A percentile compares a stretch with the other conserved stretches of the same genome.
phyloP scores from a whole-genome alignment of 73 alveolate genomes.

The Paramecium bursaria region DNA sequence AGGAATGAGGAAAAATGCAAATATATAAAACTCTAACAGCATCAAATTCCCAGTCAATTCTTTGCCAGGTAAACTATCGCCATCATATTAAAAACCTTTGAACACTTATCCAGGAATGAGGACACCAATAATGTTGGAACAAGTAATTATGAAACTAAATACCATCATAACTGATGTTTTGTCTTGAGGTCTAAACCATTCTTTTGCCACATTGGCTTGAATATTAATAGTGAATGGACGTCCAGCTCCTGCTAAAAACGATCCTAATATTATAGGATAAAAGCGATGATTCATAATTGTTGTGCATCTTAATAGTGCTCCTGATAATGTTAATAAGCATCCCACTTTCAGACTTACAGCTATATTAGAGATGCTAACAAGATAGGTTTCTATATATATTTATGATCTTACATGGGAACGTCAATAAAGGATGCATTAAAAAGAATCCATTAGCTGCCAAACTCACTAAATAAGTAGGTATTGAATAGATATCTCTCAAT shows the following conservation, averaged over 20 bases:
- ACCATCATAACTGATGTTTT: slow-evolving; percentile 55
- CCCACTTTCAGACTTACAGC: slow-evolving; percentile 49
- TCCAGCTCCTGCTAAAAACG: slow-evolving; percentile 52
- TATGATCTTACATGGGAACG: slow-evolving; percentile 22
- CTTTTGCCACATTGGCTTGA: slow-evolving; percentile 59
- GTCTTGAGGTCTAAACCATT: slow-evolving; percentile 58
- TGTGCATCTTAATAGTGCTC: slow-evolving; percentile 12
- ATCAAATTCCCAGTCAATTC: slow-evolving; percentile 6
- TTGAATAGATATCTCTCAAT: not conserved
- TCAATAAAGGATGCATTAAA: slow-evolving; percentile 33
- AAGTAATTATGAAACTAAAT: slow-evolving; percentile 27
- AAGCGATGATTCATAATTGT: slow-evolving; percentile 6
- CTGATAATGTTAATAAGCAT: slow-evolving; percentile 30
- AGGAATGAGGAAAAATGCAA: slow-evolving; percentile 31
- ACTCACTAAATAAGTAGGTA: slow-evolving; percentile 29
- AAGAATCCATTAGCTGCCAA: slow-evolving; percentile 57
- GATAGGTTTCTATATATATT: slow-evolving; percentile 15
- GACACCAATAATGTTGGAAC: slow-evolving; percentile 56
- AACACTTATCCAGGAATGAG: slow-evolving; percentile 44
- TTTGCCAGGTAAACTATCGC: slow-evolving; percentile 9
- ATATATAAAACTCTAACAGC: slow-evolving; percentile 35
- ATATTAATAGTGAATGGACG: slow-evolving; percentile 47
- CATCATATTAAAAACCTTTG: slow-evolving; percentile 48
- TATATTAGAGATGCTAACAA: slow-evolving; percentile 26
- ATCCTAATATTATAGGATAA: slow-evolving; percentile 42